Evolutionary conservation across 23 red algal genomes (phyloP).

Genomic region (Gracilaria domingensis): DNA sequence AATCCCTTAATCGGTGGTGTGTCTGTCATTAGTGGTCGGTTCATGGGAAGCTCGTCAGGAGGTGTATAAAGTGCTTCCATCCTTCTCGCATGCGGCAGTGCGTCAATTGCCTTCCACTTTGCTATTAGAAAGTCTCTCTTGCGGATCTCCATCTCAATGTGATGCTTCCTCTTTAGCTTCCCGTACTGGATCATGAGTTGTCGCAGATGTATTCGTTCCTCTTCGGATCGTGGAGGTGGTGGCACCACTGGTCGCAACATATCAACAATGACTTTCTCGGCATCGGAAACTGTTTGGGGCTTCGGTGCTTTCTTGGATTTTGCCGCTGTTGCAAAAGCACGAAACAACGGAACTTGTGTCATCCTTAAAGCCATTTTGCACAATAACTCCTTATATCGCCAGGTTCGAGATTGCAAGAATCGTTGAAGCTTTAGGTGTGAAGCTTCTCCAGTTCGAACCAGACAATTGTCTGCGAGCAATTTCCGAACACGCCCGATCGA

Average conservation of each 20-base stretch:
- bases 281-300: background rate
- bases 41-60: background rate
- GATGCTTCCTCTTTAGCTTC: conserved; percentile 46
- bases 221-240: conserved; percentile 38
- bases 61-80: conserved; percentile 51
- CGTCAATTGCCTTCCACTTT: conserved; percentile 72
- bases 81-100: conserved; percentile 54
- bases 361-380: background rate
- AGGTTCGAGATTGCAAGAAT: too few relatives aligned
- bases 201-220: conserved; percentile 44
- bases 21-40: conserved; percentile 45
- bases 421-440: too few relatives aligned
- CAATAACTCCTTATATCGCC: too few relatives aligned
- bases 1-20: conserved; percentile 73
- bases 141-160: conserved; percentile 35
- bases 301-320: background rate
- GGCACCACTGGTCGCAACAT: conserved; percentile 55
- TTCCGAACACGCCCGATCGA: too few relatives aligned
- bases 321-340: background rate
- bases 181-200: conserved; percentile 48
- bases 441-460: too few relatives aligned
- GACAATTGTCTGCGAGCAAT: too few relatives aligned
- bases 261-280: conserved; percentile 27
- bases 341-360: background rate
- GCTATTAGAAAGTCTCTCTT: conserved; percentile 28